Percentiles rank a stretch among this genome's conserved stretches.
Conservation (phyloP, 2,329 filamentous ascomycete genomes). For the Chaetomium sp. region DNA sequence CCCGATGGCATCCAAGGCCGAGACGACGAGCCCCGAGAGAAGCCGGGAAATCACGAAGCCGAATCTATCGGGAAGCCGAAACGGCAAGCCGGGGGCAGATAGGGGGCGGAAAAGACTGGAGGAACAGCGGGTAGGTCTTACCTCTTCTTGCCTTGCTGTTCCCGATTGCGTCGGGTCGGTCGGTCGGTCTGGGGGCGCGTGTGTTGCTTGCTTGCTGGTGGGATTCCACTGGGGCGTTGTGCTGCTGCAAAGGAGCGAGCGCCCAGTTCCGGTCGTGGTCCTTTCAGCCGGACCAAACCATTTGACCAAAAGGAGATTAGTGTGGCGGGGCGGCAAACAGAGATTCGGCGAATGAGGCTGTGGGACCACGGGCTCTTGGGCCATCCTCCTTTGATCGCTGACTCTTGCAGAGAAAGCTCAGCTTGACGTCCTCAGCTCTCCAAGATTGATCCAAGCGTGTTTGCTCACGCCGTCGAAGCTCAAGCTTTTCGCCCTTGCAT, state of each 20-base stretch:
- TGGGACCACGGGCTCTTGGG: background rate
- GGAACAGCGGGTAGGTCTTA: slow-evolving; percentile 29
- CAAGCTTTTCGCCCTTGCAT: no score
- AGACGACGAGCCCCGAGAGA: slow-evolving; percentile 17
- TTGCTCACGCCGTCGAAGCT: no score
- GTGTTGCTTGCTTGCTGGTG: slow-evolving; percentile 25
- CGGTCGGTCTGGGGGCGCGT: slow-evolving; percentile 21
- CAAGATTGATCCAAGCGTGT: no score
- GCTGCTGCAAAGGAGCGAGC: slow-evolving; percentile 17
- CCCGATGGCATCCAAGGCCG: slow-evolving; percentile 23
- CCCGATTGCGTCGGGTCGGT: slow-evolving; percentile 12
- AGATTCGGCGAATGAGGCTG: slow-evolving; percentile 12
- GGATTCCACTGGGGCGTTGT: slow-evolving; percentile 22
- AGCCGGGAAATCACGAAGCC: slow-evolving; percentile 24
- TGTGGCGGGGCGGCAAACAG: slow-evolving; percentile 12
- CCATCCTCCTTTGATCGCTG: background rate
- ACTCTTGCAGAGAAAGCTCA: background rate
- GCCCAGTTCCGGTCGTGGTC: slow-evolving; percentile 17
- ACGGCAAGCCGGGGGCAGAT: slow-evolving; percentile 28
- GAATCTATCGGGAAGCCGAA: slow-evolving; percentile 23
- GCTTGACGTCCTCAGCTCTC: no score
- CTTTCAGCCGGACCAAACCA: slow-evolving; percentile 22
- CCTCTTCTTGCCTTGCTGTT: slow-evolving; percentile 24
- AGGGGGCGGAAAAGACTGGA: slow-evolving; percentile 24
- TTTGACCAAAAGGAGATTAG: slow-evolving; percentile 16